A percentile compares a stretch with the other conserved stretches of the same genome.
These are phyloP conservation scores for Lachnellula willkommii DNA, from an alignment of 2,329 filamentous ascomycete genomes.

Conservation along the genomic window DNA sequence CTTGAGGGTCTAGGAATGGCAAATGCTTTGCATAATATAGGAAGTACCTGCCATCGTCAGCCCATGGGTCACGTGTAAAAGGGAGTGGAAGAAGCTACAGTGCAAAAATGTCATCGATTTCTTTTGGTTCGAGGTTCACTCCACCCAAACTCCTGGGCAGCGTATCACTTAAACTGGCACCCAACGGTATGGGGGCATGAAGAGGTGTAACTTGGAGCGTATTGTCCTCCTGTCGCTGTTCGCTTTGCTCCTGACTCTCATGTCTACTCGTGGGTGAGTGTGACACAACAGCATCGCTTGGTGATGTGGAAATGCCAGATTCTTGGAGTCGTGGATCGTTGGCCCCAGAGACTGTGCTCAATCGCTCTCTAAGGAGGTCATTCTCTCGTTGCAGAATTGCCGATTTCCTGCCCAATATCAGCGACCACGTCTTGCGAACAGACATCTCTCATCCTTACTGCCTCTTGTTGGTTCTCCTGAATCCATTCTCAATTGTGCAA, in stretches of 20 bases:
- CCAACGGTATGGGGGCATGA: neutral
- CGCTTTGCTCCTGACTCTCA: conserved; percentile 1
- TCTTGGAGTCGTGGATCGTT: neutral
- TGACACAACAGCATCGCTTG: conserved; percentile 4
- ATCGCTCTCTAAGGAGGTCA: conserved; percentile 6
- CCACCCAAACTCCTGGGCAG: conserved; percentile 5
- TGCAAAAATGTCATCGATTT: conserved; percentile 11
- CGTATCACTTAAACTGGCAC: neutral
- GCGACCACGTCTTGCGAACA: neutral
- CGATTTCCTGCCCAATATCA: conserved; percentile 4
- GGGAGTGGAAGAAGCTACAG: conserved; percentile 1
- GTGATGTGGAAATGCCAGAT: conserved; percentile 4
- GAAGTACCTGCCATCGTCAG: conserved; percentile 6
- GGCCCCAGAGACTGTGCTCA: conserved; percentile 1
- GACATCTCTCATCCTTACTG: conserved; percentile 3
- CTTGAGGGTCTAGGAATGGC: conserved; percentile 9
- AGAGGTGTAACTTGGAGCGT: neutral
- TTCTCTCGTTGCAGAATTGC: conserved; percentile 11
- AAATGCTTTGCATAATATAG: conserved; percentile 9
- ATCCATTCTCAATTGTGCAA: conserved; percentile 11
- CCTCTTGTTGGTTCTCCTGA: conserved; percentile 10
- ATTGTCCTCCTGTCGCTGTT: neutral
- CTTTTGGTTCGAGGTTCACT: conserved; percentile 3
- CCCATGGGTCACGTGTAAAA: neutral
- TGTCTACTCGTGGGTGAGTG: conserved; percentile 7